Evolutionary conservation across 225 moss, liverwort and hornwort genomes (phyloP).

Genomic region (Bryoerythrophyllum caledonicum): DNA sequence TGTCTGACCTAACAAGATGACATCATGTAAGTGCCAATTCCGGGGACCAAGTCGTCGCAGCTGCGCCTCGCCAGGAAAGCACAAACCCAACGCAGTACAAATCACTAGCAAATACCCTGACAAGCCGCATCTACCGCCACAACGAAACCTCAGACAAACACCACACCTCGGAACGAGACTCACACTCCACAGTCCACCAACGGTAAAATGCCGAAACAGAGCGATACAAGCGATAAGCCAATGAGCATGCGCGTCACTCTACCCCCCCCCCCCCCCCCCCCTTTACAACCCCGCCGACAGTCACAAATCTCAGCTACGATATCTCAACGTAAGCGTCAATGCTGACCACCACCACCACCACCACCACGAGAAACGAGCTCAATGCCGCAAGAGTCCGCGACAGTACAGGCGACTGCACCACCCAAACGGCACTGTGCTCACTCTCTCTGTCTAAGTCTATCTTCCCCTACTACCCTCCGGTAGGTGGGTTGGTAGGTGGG

Average conservation of each 20-base stretch:
- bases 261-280: not conserved
- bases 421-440: not conserved
- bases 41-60: not conserved
- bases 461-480: not conserved
- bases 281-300: not conserved
- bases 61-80: not conserved
- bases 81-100: not conserved
- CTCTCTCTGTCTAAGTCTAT: no score
- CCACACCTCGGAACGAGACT: not conserved
- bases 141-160: not conserved
- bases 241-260: not conserved
- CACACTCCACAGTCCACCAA: not conserved
- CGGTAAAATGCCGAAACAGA: not conserved
- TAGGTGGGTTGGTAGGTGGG: not conserved
- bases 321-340: not conserved
- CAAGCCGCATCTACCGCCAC: not conserved
- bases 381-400: not conserved
- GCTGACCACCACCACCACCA: not conserved
- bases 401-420: not conserved
- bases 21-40: not conserved
- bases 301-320: not conserved
- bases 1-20: not conserved
- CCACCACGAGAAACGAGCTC: not conserved
- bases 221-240: not conserved
- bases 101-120: not conserved